phyloP scores from a whole-genome alignment of 352 stramenopile species.

The Plasmopara halstedii region DNA sequence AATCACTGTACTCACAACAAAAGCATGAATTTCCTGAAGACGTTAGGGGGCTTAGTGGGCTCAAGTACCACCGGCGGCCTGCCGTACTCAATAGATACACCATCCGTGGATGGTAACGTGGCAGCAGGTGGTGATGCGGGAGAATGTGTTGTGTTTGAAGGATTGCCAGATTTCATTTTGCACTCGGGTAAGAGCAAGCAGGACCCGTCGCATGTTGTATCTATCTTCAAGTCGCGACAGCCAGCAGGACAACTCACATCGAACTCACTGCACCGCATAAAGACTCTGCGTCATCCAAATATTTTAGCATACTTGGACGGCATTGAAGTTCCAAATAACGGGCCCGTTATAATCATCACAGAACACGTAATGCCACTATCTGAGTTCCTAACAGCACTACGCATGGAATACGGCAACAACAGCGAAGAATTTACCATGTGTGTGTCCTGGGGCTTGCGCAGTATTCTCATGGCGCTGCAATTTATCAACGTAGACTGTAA shows the following conservation, averaged over 20 bases:
- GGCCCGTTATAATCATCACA: constrained; percentile 91
- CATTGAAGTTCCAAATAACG: constrained; percentile 64
- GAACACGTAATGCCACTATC: constrained; percentile 89
- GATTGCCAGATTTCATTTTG: constrained; percentile 75
- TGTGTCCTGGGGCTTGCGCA: constrained; percentile 90
- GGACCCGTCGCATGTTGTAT: constrained; percentile 67
- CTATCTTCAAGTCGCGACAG: constrained; percentile 91
- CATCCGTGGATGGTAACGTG: constrained; percentile 29
- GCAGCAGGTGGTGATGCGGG: constrained; percentile 29
- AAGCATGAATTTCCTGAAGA: constrained; percentile 87
- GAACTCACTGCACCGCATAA: constrained; percentile 88
- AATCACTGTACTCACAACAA: not conserved
- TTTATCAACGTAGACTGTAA: constrained; percentile 95
- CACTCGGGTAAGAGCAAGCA: constrained; percentile 82
- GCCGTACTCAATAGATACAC: constrained; percentile 50
- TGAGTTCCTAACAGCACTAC: constrained; percentile 79
- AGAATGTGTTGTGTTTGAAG: constrained; percentile 45
- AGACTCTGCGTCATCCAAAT: constrained; percentile 92
- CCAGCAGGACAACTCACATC: constrained; percentile 66
- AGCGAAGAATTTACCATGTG: constrained; percentile 79
- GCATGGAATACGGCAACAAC: constrained; percentile 42
- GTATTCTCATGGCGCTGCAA: constrained; percentile 86
- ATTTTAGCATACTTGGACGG: constrained; percentile 87
- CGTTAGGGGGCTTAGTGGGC: constrained; percentile 64
- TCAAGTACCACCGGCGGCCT: constrained; percentile 59